Conservation (phyloP, 2,329 filamentous ascomycete species). For the Hirsutella thompsonii region DNA sequence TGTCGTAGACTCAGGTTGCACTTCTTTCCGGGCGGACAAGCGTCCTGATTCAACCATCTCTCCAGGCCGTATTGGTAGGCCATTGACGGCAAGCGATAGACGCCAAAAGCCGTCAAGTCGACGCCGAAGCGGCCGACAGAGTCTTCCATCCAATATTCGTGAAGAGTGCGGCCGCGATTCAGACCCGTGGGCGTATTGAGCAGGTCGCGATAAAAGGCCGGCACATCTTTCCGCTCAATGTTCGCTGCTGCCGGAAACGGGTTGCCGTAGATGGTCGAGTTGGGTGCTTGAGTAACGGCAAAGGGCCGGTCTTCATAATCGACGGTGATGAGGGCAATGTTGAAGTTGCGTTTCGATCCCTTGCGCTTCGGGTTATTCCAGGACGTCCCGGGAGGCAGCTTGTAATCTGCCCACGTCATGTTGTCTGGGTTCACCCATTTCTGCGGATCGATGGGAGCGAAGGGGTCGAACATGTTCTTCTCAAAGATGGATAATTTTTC, state of each 20-base stretch:
- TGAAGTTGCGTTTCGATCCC: conserved; percentile 37
- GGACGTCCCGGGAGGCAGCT: conserved; percentile 29
- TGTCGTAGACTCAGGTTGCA: conserved; percentile 35
- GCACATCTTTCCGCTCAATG: conserved; percentile 30
- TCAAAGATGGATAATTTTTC: too few relatives aligned
- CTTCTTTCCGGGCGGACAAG: conserved; percentile 26
- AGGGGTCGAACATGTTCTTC: conserved; percentile 24
- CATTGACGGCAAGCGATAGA: conserved; percentile 32
- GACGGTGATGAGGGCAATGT: conserved; percentile 39
- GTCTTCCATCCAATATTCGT: conserved; percentile 47
- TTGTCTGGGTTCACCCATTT: conserved; percentile 39
- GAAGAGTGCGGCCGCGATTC: conserved; percentile 37
- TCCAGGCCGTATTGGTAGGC: conserved; percentile 38
- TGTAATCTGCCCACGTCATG: conserved; percentile 39
- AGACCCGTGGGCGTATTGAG: conserved; percentile 35
- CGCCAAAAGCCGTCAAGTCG: conserved; percentile 37
- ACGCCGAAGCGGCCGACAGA: conserved; percentile 38
- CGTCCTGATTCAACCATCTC: conserved; percentile 32
- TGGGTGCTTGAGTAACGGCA: conserved; percentile 29
- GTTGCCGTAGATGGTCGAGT: conserved; percentile 36
- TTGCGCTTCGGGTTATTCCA: conserved; percentile 31
- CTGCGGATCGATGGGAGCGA: conserved; percentile 35
- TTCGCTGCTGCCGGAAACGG: conserved; percentile 29
- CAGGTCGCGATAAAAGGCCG: conserved; percentile 35
- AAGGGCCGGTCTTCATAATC: conserved; percentile 38